Conservation (phyloP, 305 asterid species). For the Solanum hybrid region DNA sequence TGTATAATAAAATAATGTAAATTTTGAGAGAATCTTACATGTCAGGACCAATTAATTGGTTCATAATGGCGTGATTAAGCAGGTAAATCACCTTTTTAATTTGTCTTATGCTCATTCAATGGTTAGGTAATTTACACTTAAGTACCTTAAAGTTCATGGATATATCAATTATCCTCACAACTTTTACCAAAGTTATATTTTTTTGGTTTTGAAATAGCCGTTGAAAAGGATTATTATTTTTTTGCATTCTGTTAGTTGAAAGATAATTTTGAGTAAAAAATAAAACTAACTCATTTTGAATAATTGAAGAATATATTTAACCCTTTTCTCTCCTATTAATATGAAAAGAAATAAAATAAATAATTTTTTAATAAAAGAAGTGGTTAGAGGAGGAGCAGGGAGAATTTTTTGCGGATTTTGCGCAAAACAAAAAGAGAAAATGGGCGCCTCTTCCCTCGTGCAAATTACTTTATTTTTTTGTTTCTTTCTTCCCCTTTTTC, state of each 20-base stretch:
- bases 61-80: neutral
- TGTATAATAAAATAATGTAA: neutral
- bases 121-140: neutral
- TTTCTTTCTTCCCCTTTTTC: neutral
- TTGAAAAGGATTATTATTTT: neutral
- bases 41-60: slow-evolving; percentile 1
- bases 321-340: neutral
- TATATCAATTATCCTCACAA: neutral
- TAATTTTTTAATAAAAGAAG: neutral
- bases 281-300: neutral
- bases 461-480: neutral
- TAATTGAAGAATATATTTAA: neutral
- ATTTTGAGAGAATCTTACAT: neutral
- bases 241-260: neutral
- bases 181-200: neutral
- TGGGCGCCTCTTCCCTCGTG: neutral
- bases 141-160: neutral
- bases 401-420: neutral
- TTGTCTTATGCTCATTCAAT: neutral
- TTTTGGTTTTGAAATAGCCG: neutral
- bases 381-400: neutral
- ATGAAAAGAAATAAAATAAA: neutral
- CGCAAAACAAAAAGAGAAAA: neutral
- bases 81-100: neutral
- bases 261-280: neutral